These are phyloP conservation scores for Emericellopsis cladophorae DNA, from an alignment of 2,329 filamentous ascomycete genomes.

Conservation along the genomic window DNA sequence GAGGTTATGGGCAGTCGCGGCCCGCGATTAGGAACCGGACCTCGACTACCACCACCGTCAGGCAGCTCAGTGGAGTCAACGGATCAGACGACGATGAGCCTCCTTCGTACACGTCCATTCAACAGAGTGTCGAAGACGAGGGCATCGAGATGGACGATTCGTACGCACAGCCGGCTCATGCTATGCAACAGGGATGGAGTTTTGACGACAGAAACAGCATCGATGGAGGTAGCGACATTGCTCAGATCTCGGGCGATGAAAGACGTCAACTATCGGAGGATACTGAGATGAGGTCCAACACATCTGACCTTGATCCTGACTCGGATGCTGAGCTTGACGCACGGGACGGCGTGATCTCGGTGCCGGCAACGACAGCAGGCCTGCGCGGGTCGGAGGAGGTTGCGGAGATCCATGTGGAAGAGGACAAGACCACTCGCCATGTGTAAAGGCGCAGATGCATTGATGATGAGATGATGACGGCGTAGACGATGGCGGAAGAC, in stretches of 20 bases:
- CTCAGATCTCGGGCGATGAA: constrained; percentile 25
- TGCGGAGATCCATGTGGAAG: constrained; percentile 35
- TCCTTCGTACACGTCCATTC: constrained; percentile 21
- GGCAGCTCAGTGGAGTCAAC: constrained; percentile 10
- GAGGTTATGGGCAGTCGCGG: constrained; percentile 16
- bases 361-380: constrained; percentile 20
- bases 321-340: constrained; percentile 1
- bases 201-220: constrained; percentile 8
- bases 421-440: constrained; percentile 15
- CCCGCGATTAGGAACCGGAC: neutral
- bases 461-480: neutral
- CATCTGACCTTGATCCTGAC: neutral
- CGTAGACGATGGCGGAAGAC: too few species aligned
- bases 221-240: constrained; percentile 29
- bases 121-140: constrained; percentile 36
- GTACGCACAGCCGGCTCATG: constrained; percentile 8
- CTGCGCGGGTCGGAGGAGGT: constrained; percentile 30
- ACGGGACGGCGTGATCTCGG: constrained; percentile 21
- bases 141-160: constrained; percentile 26
- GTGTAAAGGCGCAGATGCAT: constrained; percentile 6
- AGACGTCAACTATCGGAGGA: constrained; percentile 9
- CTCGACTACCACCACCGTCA: constrained; percentile 22
- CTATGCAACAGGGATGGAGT: constrained; percentile 14
- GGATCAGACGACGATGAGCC: constrained; percentile 16
- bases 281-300: constrained; percentile 13